Evolutionary conservation across 2,329 filamentous ascomycete species (phyloP).

Genomic region (Fusarium agapanthi): DNA sequence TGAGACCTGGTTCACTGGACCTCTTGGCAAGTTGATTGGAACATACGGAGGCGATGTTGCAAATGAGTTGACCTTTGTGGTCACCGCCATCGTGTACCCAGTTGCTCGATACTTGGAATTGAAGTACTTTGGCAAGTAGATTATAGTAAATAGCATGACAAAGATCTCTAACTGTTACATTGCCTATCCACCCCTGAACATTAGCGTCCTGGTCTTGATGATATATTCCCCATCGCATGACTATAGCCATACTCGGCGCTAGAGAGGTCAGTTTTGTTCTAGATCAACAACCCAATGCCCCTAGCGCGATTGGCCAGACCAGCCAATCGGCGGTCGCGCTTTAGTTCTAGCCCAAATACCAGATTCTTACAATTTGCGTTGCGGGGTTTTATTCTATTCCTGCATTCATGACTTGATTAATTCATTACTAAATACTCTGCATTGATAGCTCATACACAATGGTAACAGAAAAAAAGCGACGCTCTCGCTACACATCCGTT

Average conservation of each 20-base stretch:
- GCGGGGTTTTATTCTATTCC: background rate
- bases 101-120: background rate
- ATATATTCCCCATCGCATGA: too few relatives aligned
- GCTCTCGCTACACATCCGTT: background rate
- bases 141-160: too few relatives aligned
- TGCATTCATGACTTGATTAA: background rate
- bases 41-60: background rate
- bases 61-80: constrained; percentile 4
- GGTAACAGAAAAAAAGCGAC: background rate
- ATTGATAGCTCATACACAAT: background rate
- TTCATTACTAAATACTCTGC: too few relatives aligned
- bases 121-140: constrained; percentile 3
- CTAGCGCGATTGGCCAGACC: too few relatives aligned
- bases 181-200: background rate
- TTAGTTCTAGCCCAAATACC: background rate
- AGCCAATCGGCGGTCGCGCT: background rate
- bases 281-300: background rate
- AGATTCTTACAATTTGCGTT: background rate
- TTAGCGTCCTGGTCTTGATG: too few relatives aligned
- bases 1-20: constrained; percentile 3
- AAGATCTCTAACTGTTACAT: accelerated
- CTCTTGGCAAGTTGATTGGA: background rate
- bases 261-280: background rate
- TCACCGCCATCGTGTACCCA: constrained; percentile 1
- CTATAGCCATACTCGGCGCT: background rate